A percentile compares a stretch with the other conserved stretches of the same genome.
Evolutionary conservation across 495 filamentous ascomycete genomes (phyloP).

Genomic region (Achaetomiella virescens): DNA sequence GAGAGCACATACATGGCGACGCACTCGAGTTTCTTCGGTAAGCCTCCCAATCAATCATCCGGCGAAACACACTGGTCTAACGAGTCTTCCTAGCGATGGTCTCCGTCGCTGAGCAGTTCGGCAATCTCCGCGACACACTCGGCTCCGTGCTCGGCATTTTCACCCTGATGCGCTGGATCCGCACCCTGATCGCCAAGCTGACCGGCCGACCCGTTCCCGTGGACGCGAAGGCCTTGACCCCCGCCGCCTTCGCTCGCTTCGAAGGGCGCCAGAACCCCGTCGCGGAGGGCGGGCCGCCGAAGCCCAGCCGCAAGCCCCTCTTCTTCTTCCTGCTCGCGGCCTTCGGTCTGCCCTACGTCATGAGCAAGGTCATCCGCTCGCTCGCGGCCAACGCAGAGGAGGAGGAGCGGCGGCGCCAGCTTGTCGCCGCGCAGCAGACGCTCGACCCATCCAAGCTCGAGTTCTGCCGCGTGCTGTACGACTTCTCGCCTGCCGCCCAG

Average conservation of each 20-base stretch:
- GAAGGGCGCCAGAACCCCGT: conserved; percentile 49
- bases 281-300: conserved; percentile 45
- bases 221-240: conserved; percentile 77
- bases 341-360: conserved; percentile 90
- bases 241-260: conserved; percentile 83
- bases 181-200: conserved; percentile 81
- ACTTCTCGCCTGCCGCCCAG: conserved; percentile 73
- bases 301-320: conserved; percentile 87
- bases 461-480: conserved; percentile 90
- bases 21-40: conserved; percentile 97
- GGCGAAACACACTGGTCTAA: conserved; percentile 15
- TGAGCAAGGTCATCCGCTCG: conserved; percentile 85
- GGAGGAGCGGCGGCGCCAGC: conserved; percentile 58
- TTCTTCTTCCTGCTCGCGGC: conserved; percentile 92
- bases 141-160: conserved; percentile 94
- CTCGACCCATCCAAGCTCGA: conserved; percentile 85
- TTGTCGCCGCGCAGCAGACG: conserved; percentile 38
- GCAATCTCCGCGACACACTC: conserved; percentile 86
- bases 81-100: conserved; percentile 72
- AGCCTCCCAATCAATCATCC: conserved; percentile 27
- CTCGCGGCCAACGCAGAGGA: conserved; percentile 79
- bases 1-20: conserved; percentile 99
- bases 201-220: conserved; percentile 91
- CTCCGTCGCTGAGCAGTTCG: conserved; percentile 94
- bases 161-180: conserved; percentile 89